Evolutionary conservation across 73 alveolate species (phyloP).

Genomic region (Effrenium voratum): DNA sequence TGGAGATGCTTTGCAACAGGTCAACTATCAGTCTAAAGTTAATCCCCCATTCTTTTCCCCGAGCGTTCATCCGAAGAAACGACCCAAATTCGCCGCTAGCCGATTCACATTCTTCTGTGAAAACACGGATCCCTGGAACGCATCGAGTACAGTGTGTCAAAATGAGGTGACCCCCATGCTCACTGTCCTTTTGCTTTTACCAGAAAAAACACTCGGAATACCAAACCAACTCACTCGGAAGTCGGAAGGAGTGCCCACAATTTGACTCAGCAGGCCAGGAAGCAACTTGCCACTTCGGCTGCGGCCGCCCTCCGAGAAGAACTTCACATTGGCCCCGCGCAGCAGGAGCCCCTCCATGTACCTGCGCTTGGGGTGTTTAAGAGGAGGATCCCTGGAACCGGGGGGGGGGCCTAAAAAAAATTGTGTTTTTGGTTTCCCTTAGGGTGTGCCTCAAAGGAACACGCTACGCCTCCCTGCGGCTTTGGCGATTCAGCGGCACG

Average conservation of each 20-base stretch:
- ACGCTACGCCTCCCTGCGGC: not conserved
- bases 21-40: no score
- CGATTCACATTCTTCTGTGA: no score
- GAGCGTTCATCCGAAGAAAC: no score
- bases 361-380: not conserved
- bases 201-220: no score
- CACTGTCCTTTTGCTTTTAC: not conserved
- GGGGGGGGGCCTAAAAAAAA: not conserved
- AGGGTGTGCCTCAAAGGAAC: not conserved
- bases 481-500: not conserved
- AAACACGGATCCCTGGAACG: not conserved
- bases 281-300: slow-evolving; percentile 89
- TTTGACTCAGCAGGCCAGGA: not conserved
- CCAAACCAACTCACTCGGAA: no score
- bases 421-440: not conserved
- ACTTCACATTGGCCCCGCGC: slow-evolving; percentile 87
- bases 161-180: not conserved
- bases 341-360: slow-evolving; percentile 67
- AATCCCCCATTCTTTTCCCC: no score
- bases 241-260: no score
- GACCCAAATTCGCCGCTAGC: no score
- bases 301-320: slow-evolving; percentile 90
- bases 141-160: not conserved
- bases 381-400: not conserved
- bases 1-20: no score